Conservation (phyloP, 2,329 filamentous ascomycete genomes). For the Periconia sp. region DNA sequence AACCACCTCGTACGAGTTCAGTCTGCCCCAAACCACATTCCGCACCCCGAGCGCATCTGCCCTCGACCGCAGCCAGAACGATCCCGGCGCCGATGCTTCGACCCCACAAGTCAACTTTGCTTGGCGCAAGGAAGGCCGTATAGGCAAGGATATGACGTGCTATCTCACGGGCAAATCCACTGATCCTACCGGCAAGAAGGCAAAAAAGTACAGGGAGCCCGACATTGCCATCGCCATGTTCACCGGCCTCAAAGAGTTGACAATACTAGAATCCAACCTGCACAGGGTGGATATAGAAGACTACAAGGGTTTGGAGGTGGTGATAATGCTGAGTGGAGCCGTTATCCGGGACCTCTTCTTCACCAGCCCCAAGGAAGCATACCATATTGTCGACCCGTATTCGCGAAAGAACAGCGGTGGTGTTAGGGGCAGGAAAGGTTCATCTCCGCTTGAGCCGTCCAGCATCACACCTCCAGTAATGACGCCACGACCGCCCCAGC, state of each 20-base stretch:
- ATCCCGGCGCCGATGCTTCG: slow-evolving; percentile 55
- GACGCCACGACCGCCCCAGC: slow-evolving; percentile 33
- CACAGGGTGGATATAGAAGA: slow-evolving; percentile 91
- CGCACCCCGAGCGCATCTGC: slow-evolving; percentile 74
- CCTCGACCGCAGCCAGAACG: slow-evolving; percentile 71
- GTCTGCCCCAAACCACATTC: slow-evolving; percentile 85
- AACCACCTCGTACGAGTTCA: slow-evolving; percentile 84
- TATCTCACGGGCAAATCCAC: slow-evolving; percentile 79
- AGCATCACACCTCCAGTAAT: slow-evolving; percentile 33
- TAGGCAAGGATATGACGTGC: slow-evolving; percentile 87
- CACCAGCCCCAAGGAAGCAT: slow-evolving; percentile 68
- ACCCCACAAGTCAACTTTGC: slow-evolving; percentile 78
- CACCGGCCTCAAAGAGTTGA: slow-evolving; percentile 70
- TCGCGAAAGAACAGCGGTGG: slow-evolving; percentile 41
- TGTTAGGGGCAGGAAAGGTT: slow-evolving; percentile 36
- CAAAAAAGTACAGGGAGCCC: slow-evolving; percentile 76
- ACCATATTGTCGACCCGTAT: slow-evolving; percentile 66
- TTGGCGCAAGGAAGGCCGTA: slow-evolving; percentile 85
- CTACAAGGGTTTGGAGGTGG: slow-evolving; percentile 86
- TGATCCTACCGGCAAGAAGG: slow-evolving; percentile 63
- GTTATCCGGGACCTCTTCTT: slow-evolving; percentile 66
- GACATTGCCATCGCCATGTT: slow-evolving; percentile 95
- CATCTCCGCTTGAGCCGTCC: slow-evolving; percentile 31
- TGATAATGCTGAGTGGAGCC: slow-evolving; percentile 64
- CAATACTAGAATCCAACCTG: slow-evolving; percentile 91